phyloP scores from a whole-genome alignment of 2,329 filamentous ascomycete genomes.

The Apiospora koreana region DNA sequence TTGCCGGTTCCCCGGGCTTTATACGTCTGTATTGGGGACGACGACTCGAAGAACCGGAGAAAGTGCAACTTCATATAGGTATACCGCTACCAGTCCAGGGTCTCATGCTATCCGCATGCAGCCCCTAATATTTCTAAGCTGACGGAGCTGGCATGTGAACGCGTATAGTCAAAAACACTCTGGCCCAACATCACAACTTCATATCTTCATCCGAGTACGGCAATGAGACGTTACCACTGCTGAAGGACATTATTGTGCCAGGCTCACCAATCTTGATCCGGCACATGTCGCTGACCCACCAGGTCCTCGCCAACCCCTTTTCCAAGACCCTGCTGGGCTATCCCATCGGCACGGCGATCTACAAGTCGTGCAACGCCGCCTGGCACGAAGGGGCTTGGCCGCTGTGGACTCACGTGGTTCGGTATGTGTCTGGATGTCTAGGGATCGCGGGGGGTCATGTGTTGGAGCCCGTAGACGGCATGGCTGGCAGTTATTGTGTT shows the following conservation, averaged over 20 bases:
- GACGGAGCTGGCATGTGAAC: background rate
- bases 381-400: slow-evolving; percentile 22
- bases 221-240: background rate
- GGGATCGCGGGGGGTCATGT: slow-evolving; percentile 35
- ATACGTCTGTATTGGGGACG: slow-evolving; percentile 32
- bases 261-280: background rate
- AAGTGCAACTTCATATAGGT: slow-evolving; percentile 34
- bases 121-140: background rate
- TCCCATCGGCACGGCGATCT: slow-evolving; percentile 31
- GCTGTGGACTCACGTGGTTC: slow-evolving; percentile 23
- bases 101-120: background rate
- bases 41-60: slow-evolving; percentile 28
- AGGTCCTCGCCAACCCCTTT: background rate
- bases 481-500: slow-evolving; percentile 30
- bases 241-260: background rate
- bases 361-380: slow-evolving; percentile 23
- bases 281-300: background rate
- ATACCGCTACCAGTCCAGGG: background rate
- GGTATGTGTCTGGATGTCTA: slow-evolving; percentile 30
- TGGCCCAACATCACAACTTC: background rate
- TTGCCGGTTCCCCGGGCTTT: slow-evolving; percentile 22
- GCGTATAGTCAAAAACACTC: background rate
- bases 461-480: slow-evolving; percentile 31
- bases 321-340: background rate
- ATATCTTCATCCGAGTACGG: background rate